Conservation (phyloP, 2,329 filamentous ascomycete genomes). For the Hirsutella minnesotensis region DNA sequence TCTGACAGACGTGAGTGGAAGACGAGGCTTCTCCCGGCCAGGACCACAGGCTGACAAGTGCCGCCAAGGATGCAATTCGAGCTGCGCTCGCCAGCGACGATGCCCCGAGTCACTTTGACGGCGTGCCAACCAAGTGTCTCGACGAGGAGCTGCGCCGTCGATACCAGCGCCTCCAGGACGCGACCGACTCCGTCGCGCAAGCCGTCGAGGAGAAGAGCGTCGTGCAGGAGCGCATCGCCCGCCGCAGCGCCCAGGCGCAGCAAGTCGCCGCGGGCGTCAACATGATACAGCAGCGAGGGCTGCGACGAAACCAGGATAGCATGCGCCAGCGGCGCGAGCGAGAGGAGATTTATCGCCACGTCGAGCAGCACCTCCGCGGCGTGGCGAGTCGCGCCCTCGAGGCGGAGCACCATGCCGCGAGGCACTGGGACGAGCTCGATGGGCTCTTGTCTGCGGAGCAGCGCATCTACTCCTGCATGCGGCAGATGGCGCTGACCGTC, state of each 20-base stretch:
- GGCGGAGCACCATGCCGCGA: conserved; percentile 3
- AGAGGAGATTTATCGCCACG: conserved; percentile 12
- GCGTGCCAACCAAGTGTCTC: conserved; percentile 8
- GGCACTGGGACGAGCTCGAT: conserved; percentile 7
- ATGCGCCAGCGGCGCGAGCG: conserved; percentile 1
- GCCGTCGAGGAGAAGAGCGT: conserved; percentile 1
- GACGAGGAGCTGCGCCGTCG: conserved; percentile 9
- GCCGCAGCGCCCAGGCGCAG: conserved; percentile 7
- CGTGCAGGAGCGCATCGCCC: conserved; percentile 3
- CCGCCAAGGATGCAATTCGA: conserved; percentile 6
- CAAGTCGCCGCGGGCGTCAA: conserved; percentile 2
- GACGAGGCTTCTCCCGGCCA: too few species aligned
- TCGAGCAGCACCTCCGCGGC: conserved; percentile 13
- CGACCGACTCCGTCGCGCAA: conserved; percentile 1
- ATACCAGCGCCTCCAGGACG: conserved; percentile 7
- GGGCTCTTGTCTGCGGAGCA: conserved; percentile 4
- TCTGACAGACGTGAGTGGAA: conserved; percentile 8
- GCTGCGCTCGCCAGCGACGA: conserved; percentile 10
- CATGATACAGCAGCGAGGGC: not conserved
- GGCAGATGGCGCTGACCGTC: not conserved
- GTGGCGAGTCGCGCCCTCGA: conserved; percentile 3
- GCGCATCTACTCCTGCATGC: not conserved
- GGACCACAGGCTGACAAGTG: conserved; percentile 2
- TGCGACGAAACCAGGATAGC: not conserved
- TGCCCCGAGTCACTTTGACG: conserved; percentile 9